Evolutionary conservation across 2,329 filamentous ascomycete species (phyloP), one percentile per base, ranked within the genome.

Genomic region (Penicillium sp.): DNA sequence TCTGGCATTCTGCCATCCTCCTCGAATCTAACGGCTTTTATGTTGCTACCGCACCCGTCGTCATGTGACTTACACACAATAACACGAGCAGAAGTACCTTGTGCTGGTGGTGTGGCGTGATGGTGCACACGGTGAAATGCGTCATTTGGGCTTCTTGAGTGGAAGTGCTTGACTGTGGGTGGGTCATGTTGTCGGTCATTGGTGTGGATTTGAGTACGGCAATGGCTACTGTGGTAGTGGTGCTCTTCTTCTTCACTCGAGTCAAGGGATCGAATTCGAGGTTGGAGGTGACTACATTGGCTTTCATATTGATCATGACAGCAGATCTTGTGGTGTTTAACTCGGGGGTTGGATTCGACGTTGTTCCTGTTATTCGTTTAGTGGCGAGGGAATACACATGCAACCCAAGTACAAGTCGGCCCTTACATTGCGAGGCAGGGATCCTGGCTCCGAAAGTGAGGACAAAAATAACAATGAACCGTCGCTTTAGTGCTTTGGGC

Each of bases 11-110:
- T 25, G 5, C 9, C 28, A 35, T 50, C 28, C 4, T 26, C 19
- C 17, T 50, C 28, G 11, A 53, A 53, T 16, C 50, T 47, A n/a
- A 53, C 50, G n/a, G n/a, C 11, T 25, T 53, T 53, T 5, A 10
- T 33, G 11, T 26, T 47, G 7, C 10, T 38, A 7, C 25, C 10
- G 19, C 17, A 17, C 9, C 25, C 25, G 8, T 40, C 19, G 9
- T 28, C 44, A 3, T 38, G 35, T 25, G 25, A 47, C 14, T 9
- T 25, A 9, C n/a, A n/a, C 33, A 33, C 17, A 4, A 42, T 53
- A 26, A 16, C 12, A 46, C 26, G 25, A 37, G 11, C 26, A 33
- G 1, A 26, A 3, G 11, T 25, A 14, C 50, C 19, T 25, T 0
- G 26, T 17, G 2, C 17, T 26, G 14, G 17, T 12, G 33, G 16